A percentile compares a stretch with the other conserved stretches of the same genome.
These are phyloP conservation scores for Mycena pura DNA, from an alignment of 768 basidiomycete genomes.

Conservation along the genomic window DNA sequence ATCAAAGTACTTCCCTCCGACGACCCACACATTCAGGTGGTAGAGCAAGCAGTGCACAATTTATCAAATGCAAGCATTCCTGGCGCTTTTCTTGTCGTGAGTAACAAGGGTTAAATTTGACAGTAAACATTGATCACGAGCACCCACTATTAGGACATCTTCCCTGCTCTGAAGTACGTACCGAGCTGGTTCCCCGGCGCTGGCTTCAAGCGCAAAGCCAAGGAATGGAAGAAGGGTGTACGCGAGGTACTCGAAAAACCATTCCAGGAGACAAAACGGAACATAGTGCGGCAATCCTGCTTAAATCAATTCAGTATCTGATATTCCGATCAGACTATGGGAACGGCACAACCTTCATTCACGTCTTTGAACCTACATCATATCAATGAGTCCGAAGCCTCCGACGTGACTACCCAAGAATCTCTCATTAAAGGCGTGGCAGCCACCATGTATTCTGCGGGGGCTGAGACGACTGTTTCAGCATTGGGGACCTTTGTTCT, in stretches of 20 bases:
- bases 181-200: constrained; percentile 54
- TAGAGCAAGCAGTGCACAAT: constrained; percentile 31
- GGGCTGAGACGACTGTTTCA: constrained; percentile 42
- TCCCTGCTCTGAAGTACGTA: constrained; percentile 30
- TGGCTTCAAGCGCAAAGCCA: constrained; percentile 48
- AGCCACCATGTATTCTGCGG: constrained; percentile 20
- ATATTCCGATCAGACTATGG: no score
- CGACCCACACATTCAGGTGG: constrained; percentile 35
- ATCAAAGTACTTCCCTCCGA: constrained; percentile 30
- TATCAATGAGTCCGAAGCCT: constrained; percentile 18
- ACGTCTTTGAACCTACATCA: not conserved
- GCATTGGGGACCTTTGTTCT: constrained; percentile 41
- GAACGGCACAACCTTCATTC: no score
- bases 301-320: constrained; percentile 9
- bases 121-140: not conserved
- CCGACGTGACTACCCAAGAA: not conserved
- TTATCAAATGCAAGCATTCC: constrained; percentile 31
- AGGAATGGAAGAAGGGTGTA: constrained; percentile 37
- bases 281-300: constrained; percentile 38
- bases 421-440: not conserved
- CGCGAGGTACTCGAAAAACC: constrained; percentile 46
- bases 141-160: not conserved
- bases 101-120: no score
- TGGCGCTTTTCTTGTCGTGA: constrained; percentile 38
- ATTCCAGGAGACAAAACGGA: constrained; percentile 40